Percentiles rank a stretch among this genome's conserved stretches.
Conservation (phyloP, 768 basidiomycete genomes). For the Boletus patriciae region DNA sequence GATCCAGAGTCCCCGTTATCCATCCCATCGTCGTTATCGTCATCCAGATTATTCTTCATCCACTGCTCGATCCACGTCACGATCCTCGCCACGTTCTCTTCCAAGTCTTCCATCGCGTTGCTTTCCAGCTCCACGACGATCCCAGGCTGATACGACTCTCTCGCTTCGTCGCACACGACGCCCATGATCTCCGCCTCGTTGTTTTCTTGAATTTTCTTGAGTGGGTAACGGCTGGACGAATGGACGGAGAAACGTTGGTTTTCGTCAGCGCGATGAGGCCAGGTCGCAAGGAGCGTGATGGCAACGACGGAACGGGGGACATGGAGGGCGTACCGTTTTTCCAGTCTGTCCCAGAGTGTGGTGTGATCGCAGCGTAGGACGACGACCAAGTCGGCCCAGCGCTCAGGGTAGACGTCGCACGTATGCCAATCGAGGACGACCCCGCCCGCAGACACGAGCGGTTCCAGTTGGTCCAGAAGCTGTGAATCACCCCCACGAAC, state of each 20-base stretch:
- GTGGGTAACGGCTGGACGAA: slow-evolving; percentile 72
- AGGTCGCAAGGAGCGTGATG: neutral
- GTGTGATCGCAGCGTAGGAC: slow-evolving; percentile 90
- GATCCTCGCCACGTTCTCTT: slow-evolving; percentile 83
- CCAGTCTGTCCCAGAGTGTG: slow-evolving; percentile 84
- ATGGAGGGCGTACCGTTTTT: slow-evolving; percentile 64
- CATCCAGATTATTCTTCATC: slow-evolving; percentile 47
- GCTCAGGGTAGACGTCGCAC: slow-evolving; percentile 90
- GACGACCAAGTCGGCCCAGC: slow-evolving; percentile 95
- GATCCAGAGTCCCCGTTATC: neutral
- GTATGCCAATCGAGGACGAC: slow-evolving; percentile 94
- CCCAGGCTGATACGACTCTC: slow-evolving; percentile 79
- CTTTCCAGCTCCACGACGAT: slow-evolving; percentile 85
- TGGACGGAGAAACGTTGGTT: neutral
- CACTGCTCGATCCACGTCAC: slow-evolving; percentile 86
- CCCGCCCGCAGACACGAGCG: slow-evolving; percentile 64
- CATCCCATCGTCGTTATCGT: neutral
- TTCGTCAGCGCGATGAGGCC: neutral
- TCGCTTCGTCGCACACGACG: slow-evolving; percentile 85
- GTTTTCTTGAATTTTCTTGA: slow-evolving; percentile 97
- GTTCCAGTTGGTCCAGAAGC: slow-evolving; percentile 88
- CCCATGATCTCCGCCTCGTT: slow-evolving; percentile 99
- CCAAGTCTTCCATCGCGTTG: slow-evolving; percentile 74
- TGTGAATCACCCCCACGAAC: slow-evolving; percentile 29
- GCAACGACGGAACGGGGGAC: too few relatives aligned